A percentile compares a stretch with the other conserved stretches of the same genome.
Conservation (phyloP, 352 stramenopile genomes). For the Phytophthora meadii region DNA sequence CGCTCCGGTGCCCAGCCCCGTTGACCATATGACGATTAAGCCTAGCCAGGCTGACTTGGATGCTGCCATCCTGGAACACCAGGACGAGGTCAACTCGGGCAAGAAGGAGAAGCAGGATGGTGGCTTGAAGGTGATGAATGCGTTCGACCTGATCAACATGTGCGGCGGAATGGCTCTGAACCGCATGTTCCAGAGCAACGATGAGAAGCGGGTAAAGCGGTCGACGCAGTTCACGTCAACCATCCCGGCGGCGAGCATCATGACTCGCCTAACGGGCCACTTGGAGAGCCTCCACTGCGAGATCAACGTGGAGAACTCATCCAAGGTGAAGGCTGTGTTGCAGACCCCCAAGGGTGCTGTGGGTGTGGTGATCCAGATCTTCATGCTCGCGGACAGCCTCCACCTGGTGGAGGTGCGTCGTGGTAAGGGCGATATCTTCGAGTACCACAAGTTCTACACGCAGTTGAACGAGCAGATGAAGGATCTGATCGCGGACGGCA, state of each 20-base stretch:
- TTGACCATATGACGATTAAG: constrained; percentile 73
- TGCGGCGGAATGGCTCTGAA: constrained; percentile 92
- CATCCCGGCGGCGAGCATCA: constrained; percentile 80
- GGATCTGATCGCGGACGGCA: constrained; percentile 68
- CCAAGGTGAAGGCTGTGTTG: constrained; percentile 87
- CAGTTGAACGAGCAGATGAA: constrained; percentile 90
- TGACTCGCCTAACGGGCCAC: constrained; percentile 75
- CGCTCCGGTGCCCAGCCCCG: constrained; percentile 20
- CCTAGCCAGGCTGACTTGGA: constrained; percentile 87
- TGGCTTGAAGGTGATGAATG: constrained; percentile 90
- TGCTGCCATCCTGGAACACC: constrained; percentile 81
- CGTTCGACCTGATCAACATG: constrained; percentile 94
- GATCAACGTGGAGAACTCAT: constrained; percentile 79
- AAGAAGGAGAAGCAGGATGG: constrained; percentile 76
- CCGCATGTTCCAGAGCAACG: constrained; percentile 89
- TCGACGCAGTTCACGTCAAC: constrained; percentile 90
- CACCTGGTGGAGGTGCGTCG: constrained; percentile 90
- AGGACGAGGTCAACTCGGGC: constrained; percentile 71
- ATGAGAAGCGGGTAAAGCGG: constrained; percentile 87
- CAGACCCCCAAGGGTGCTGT: constrained; percentile 90
- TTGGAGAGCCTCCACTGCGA: constrained; percentile 83
- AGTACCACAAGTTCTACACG: constrained; percentile 93
- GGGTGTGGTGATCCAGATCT: constrained; percentile 91
- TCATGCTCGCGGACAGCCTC: constrained; percentile 85
- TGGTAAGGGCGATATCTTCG: constrained; percentile 92